A percentile compares a stretch with the other conserved stretches of the same genome.
Conservation (phyloP, 805 yeast species). For the Brettanomyces custersianus region DNA sequence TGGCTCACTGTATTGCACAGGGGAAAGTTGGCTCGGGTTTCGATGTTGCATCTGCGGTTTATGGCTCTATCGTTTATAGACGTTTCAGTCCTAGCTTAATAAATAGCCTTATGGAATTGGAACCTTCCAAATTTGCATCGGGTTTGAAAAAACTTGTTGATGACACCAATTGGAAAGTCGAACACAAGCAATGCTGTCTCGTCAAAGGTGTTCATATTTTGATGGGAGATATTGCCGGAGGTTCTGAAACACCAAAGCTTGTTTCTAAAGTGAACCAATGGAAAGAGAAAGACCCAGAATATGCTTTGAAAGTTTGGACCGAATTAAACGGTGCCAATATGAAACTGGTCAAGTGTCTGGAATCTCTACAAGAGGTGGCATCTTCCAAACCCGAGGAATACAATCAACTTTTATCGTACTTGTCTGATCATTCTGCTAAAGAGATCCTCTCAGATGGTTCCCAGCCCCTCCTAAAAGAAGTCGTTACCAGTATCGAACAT, state of each 20-base stretch:
- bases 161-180: constrained; percentile 50
- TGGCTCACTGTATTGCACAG: constrained; percentile 90
- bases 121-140: constrained; percentile 14
- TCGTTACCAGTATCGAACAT: constrained; percentile 32
- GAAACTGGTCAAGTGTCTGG: constrained; percentile 41
- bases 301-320: constrained; percentile 43
- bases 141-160: constrained; percentile 31
- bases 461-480: constrained; percentile 19
- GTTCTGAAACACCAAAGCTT: constrained; percentile 89
- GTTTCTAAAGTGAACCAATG: constrained; percentile 70
- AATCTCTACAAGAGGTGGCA: constrained; percentile 28
- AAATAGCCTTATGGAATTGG: constrained; percentile 14
- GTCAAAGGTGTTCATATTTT: constrained; percentile 64
- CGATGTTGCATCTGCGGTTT: constrained; percentile 93
- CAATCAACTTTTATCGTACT: constrained; percentile 13
- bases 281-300: constrained; percentile 45
- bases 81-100: constrained; percentile 59
- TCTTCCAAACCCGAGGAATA: constrained; percentile 28
- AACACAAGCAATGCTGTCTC: constrained; percentile 43
- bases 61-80: constrained; percentile 76
- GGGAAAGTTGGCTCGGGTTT: constrained; percentile 95
- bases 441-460: constrained; percentile 7
- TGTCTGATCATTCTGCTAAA: constrained; percentile 9
- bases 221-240: constrained; percentile 91
- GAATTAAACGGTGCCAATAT: constrained; percentile 51